phyloP scores from a whole-genome alignment of 495 filamentous ascomycete species.

The Physcia stellaris region DNA sequence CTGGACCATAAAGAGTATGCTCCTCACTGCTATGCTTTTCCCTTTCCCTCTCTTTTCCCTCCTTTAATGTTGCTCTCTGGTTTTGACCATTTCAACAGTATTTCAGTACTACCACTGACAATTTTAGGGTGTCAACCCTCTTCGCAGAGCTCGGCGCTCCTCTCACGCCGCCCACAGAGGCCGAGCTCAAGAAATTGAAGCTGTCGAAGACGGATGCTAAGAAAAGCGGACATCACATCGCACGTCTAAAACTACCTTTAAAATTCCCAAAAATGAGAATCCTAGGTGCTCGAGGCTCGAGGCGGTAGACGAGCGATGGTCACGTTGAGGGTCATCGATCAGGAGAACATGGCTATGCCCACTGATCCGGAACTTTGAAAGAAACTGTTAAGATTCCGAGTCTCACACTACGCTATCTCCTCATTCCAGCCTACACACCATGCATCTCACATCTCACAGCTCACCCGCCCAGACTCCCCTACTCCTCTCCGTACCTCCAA shows the following conservation, averaged over 20 bases:
- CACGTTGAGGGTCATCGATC: too few relatives aligned
- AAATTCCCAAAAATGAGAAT: constrained; percentile 62
- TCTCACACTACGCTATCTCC: too few relatives aligned
- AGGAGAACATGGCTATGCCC: too few relatives aligned
- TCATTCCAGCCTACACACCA: too few relatives aligned
- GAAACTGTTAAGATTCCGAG: too few relatives aligned
- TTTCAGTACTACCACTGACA: neutral
- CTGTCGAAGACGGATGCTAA: constrained; percentile 45
- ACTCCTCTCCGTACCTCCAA: constrained; percentile 12
- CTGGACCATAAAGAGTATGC: constrained; percentile 43
- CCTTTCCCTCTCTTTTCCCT: neutral
- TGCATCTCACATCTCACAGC: neutral
- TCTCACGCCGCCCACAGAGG: constrained; percentile 27
- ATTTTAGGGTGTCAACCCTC: neutral
- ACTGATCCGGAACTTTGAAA: too few relatives aligned
- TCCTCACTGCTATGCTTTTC: too few relatives aligned
- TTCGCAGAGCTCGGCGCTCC: constrained; percentile 67
- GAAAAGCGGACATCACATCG: constrained; percentile 38
- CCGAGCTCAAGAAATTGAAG: constrained; percentile 28
- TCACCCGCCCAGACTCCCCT: constrained; percentile 10
- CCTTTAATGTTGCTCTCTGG: neutral
- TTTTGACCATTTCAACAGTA: neutral
- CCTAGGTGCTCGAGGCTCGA: too few relatives aligned
- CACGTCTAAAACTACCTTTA: constrained; percentile 62
- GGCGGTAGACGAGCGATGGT: too few relatives aligned